Evolutionary conservation across 177 flowering plant genomes (phyloP).

Genomic region (Tripterygium wilfordii): DNA sequence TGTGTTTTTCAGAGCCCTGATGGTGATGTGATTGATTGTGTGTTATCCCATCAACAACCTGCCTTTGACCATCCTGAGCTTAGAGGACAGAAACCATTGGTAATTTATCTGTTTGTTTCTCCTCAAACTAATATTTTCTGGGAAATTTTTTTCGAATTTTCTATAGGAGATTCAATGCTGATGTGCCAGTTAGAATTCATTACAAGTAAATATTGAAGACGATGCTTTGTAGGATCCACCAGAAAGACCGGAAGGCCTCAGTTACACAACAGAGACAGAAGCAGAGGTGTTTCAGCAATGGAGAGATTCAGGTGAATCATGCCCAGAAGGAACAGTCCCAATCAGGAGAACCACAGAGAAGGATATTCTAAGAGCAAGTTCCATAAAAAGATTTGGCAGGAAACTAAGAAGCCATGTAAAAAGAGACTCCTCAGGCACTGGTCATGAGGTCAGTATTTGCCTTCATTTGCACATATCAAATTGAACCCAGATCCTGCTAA

Average conservation of each 20-base stretch:
- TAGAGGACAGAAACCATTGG: conserved; percentile 81
- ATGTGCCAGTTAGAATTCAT: too few relatives aligned
- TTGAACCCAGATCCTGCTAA: neutral
- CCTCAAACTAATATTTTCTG: neutral
- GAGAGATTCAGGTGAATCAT: conserved; percentile 40
- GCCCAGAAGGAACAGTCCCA: neutral
- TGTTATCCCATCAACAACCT: conserved; percentile 85
- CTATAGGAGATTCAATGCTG: too few relatives aligned
- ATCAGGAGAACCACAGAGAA: neutral
- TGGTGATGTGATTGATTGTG: conserved; percentile 94
- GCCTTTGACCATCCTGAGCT: conserved; percentile 96
- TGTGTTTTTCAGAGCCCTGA: conserved; percentile 72
- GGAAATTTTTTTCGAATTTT: too few relatives aligned
- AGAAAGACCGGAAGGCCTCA: conserved; percentile 47
- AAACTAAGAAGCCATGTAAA: neutral
- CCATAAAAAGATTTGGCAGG: neutral
- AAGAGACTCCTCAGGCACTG: neutral
- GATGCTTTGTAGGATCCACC: conserved; percentile 62
- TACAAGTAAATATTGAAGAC: too few relatives aligned
- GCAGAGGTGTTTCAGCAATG: conserved; percentile 31
- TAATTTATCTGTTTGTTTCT: conserved; percentile 14
- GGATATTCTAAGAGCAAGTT: neutral
- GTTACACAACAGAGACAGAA: conserved; percentile 7
- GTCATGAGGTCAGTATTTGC: neutral
- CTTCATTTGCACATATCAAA: neutral